Conservation (phyloP, 805 yeast species). For the Pichia thaimueangensis region DNA sequence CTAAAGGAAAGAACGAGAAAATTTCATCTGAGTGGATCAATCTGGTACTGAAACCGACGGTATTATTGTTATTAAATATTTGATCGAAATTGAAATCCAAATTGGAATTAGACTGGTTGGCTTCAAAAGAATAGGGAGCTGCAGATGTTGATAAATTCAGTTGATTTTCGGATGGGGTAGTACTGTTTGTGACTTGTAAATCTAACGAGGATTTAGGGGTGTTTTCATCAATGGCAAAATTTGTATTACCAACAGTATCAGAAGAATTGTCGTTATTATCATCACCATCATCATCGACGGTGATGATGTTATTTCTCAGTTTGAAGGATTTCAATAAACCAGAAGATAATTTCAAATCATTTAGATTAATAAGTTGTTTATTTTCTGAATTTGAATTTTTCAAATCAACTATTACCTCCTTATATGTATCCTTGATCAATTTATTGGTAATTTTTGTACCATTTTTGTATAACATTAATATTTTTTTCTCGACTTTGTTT, state of each 20-base stretch:
- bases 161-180: no score
- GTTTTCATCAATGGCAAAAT: no score
- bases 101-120: not conserved
- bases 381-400: conserved; percentile 17
- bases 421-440: conserved; percentile 19
- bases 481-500: conserved; percentile 25
- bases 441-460: conserved; percentile 25
- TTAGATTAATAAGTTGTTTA: no score
- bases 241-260: no score
- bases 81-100: conserved; percentile 25
- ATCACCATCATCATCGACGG: not conserved
- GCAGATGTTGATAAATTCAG: no score
- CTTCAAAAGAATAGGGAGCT: not conserved
- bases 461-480: conserved; percentile 14
- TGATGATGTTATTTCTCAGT: conserved; percentile 23
- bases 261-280: not conserved
- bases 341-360: conserved; percentile 23
- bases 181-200: no score
- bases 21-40: conserved; percentile 33
- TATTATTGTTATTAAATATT: conserved; percentile 23
- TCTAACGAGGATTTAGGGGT: no score
- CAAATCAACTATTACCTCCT: conserved; percentile 14
- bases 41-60: conserved; percentile 32
- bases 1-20: conserved; percentile 16
- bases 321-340: conserved; percentile 33